Evolutionary conservation across 2,329 filamentous ascomycete species (phyloP).

Genomic region (Elsinoe ampelina): DNA sequence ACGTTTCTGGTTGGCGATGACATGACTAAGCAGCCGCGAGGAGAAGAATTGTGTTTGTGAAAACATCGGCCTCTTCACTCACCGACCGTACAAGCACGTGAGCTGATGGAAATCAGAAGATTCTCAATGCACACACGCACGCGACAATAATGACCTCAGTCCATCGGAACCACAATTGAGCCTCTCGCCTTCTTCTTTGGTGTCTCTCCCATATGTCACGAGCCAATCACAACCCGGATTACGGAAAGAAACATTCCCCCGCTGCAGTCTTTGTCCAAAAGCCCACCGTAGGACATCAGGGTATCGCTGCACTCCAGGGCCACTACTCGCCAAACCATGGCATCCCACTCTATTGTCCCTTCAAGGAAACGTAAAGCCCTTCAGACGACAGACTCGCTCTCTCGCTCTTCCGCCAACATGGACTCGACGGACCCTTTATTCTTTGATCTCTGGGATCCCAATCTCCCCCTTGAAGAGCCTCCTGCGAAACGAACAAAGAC

Average conservation of each 20-base stretch:
- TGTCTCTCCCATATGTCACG: background rate
- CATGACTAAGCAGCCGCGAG: background rate
- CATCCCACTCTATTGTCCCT: constrained; percentile 1
- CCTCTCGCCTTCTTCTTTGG: background rate
- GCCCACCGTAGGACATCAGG: constrained; percentile 11
- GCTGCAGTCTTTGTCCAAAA: background rate
- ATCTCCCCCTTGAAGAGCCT: constrained; percentile 5
- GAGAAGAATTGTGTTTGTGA: no score
- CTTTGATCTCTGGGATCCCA: constrained; percentile 6
- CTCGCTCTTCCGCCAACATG: constrained; percentile 4
- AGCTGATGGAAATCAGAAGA: background rate
- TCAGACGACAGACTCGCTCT: background rate
- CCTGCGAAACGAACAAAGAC: constrained; percentile 11
- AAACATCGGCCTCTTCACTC: background rate
- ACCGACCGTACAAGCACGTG: background rate
- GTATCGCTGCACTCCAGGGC: background rate
- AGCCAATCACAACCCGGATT: background rate
- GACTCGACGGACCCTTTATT: constrained; percentile 10
- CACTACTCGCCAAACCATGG: background rate
- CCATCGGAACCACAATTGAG: constrained; percentile 1
- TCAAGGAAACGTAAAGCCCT: background rate
- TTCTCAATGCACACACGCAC: no score
- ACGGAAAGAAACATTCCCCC: background rate
- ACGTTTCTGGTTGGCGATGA: background rate
- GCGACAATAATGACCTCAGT: background rate